Evolutionary conservation across 2,329 filamentous ascomycete genomes (phyloP), one percentile per base, ranked within the genome.

Genomic region (Ceratocystiopsis sp.): DNA sequence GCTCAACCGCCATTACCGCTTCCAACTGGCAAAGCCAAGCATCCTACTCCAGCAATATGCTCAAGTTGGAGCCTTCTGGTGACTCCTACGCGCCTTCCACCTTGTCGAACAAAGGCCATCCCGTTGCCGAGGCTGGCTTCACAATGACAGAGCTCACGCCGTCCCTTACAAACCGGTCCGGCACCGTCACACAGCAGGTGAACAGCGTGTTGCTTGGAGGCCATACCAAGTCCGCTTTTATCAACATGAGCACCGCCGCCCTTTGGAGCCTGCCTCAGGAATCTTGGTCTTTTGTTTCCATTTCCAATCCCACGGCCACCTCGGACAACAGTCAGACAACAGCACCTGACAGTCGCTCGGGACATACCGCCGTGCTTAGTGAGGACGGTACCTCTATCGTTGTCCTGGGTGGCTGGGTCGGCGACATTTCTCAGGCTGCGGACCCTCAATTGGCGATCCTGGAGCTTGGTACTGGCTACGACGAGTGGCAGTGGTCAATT

Each of bases 181-280:
- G 43, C 3, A 66, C 67, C 3, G 65, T 79, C 36, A 80, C 76
- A 5, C 80, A 86, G 55, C 76, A 87, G 55, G 77, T 80, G 48
- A 78, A 79, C 52, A 89, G 84, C 50, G 74, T 94, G 13, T 62
- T 95, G 18, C 64, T 95, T 15, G 89, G 87, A 36, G 89, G 89
- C 0, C 86, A 95, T 56, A 93, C 86, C 0, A 68, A 75, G 51
- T 61, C 66, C 15, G 87, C 86, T 0, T 95, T 94, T 56, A 79
- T 95, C 62, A 93, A 95, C 58, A 95, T 93, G 80, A 93, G 84
- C 45, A 84, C 85, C 37, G 75, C 89, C 1, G 89, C 86, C 0
- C 65, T 95, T 2, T 94, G 87, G 68, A 87, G 78, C 43, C 65
- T 95, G 8, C 89, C 89, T 0, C 81, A 93, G 53, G 78, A 86